A percentile compares a stretch with the other conserved stretches of the same genome.
Conservation (phyloP, 2,329 filamentous ascomycete genomes). For the Apiospora rasikravindrae region DNA sequence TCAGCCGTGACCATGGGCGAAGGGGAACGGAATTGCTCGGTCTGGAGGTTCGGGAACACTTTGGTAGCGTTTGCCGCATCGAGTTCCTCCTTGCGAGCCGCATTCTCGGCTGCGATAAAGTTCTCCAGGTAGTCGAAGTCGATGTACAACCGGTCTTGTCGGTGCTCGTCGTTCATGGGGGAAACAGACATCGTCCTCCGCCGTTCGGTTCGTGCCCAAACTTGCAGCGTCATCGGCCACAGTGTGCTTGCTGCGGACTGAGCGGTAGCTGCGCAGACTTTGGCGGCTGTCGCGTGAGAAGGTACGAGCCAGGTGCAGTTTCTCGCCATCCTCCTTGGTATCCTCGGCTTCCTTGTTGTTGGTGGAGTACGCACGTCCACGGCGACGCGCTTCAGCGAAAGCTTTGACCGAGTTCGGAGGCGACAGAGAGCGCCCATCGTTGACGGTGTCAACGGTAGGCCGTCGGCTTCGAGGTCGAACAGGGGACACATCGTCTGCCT, state of each 20-base stretch:
- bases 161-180: constrained; percentile 73
- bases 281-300: constrained; percentile 71
- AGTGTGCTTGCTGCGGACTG: constrained; percentile 55
- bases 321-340: constrained; percentile 46
- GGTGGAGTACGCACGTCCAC: constrained; percentile 71
- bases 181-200: constrained; percentile 89
- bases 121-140: constrained; percentile 95
- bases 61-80: constrained; percentile 52
- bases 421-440: constrained; percentile 73
- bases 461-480: constrained; percentile 54
- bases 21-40: constrained; percentile 37
- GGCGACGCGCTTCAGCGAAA: constrained; percentile 87
- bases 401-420: constrained; percentile 98
- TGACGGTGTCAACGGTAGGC: constrained; percentile 60
- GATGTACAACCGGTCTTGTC: constrained; percentile 77
- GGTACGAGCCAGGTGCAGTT: constrained; percentile 67
- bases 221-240: constrained; percentile 67
- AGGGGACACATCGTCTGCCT: constrained; percentile 55
- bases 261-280: constrained; percentile 53
- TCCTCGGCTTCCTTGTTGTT: constrained; percentile 40
- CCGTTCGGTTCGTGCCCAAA: constrained; percentile 70
- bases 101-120: constrained; percentile 73
- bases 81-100: constrained; percentile 54
- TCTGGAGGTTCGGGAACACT: constrained; percentile 67
- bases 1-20: constrained; percentile 53